Percentiles rank a stretch among this genome's conserved stretches.
phyloP scores from a whole-genome alignment of 176 grass and related monocot genomes.

The Pontederia crassipes region DNA sequence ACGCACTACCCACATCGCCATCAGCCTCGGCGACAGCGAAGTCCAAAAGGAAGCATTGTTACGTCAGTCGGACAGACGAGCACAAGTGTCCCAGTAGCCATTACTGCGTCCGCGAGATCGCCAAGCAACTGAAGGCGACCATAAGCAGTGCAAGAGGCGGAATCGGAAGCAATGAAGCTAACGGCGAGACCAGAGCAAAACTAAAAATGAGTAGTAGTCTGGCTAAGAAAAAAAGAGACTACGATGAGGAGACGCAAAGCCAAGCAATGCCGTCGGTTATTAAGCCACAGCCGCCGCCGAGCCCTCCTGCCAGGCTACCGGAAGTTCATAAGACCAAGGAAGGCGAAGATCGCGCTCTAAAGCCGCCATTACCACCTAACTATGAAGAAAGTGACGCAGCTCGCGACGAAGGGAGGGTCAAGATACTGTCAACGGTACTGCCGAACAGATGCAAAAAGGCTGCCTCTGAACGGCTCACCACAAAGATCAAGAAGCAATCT shows the following conservation, averaged over 20 bases:
- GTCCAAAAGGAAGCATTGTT: slow-evolving; percentile 13
- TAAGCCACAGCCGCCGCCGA: slow-evolving; percentile 9
- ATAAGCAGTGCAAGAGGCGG: slow-evolving; percentile 36
- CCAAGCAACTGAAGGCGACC: slow-evolving; percentile 62
- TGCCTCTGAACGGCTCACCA: slow-evolving; percentile 65
- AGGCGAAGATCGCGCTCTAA: too few species aligned
- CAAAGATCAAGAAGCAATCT: slow-evolving; percentile 45
- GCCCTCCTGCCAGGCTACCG: too few species aligned
- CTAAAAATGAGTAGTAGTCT: slow-evolving; percentile 10
- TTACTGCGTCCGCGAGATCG: slow-evolving; percentile 46
- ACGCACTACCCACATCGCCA: slow-evolving; percentile 52
- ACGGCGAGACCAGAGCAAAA: background rate
- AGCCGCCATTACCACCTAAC: background rate
- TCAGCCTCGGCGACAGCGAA: slow-evolving; percentile 18
- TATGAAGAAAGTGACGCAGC: background rate
- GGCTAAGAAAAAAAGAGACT: slow-evolving; percentile 1
- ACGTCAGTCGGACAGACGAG: slow-evolving; percentile 22
- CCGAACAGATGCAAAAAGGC: slow-evolving; percentile 35
- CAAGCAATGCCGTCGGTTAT: background rate
- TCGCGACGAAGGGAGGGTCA: background rate
- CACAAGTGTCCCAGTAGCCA: slow-evolving; percentile 34
- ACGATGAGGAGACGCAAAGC: slow-evolving; percentile 11
- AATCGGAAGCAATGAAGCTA: background rate
- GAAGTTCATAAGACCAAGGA: too few species aligned
- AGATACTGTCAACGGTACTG: slow-evolving; percentile 28